A percentile compares a stretch with the other conserved stretches of the same genome.
Conservation (phyloP, 768 basidiomycete genomes). For the Boletus insuetus region DNA sequence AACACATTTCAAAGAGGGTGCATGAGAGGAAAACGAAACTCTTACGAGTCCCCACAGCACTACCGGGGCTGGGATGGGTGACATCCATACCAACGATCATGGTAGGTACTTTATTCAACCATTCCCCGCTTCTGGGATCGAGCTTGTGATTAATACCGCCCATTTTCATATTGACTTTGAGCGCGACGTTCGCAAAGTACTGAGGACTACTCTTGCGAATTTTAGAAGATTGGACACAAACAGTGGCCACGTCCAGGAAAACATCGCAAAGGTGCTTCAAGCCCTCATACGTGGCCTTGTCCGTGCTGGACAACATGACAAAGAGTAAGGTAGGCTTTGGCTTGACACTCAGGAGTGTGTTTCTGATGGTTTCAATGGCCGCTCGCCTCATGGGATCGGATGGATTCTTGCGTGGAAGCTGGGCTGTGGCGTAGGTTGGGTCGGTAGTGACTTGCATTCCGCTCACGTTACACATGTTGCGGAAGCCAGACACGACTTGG, state of each 20-base stretch:
- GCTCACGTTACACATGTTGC: constrained; percentile 56
- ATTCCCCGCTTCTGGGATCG: constrained; percentile 36
- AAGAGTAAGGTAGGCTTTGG: constrained; percentile 44
- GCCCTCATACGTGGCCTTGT: constrained; percentile 49
- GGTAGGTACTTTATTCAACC: constrained; percentile 41
- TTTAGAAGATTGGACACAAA: constrained; percentile 73
- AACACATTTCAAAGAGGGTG: neutral
- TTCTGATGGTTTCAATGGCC: constrained; percentile 48
- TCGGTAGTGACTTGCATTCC: constrained; percentile 54
- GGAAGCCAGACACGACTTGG: constrained; percentile 49
- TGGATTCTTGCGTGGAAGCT: constrained; percentile 49
- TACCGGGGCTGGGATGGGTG: constrained; percentile 78
- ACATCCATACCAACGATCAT: constrained; percentile 63
- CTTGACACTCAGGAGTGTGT: constrained; percentile 34
- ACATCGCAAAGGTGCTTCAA: constrained; percentile 53
- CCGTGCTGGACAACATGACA: constrained; percentile 46
- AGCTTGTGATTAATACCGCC: constrained; percentile 53
- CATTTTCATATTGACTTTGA: constrained; percentile 56
- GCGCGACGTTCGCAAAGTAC: constrained; percentile 54
- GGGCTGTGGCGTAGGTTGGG: constrained; percentile 34
- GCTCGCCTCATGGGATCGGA: constrained; percentile 52
- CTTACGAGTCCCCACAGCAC: constrained; percentile 48
- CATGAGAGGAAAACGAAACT: neutral
- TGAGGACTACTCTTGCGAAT: constrained; percentile 61
- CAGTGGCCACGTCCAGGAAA: constrained; percentile 50